Conservation (phyloP, 225 moss, liverwort and hornwort genomes). For the Pleurozium schreberi region DNA sequence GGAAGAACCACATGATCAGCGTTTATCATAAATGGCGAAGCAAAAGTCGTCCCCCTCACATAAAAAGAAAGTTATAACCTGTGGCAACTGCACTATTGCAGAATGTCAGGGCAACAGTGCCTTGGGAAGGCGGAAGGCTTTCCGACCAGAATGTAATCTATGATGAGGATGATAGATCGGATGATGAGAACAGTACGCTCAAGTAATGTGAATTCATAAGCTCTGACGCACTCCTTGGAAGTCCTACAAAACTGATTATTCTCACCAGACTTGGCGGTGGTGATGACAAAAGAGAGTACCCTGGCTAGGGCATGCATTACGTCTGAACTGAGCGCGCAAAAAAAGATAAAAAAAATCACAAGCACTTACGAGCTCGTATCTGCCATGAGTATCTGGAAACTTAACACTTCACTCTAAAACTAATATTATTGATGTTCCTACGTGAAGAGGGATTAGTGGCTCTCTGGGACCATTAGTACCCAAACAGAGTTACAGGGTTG, state of each 20-base stretch:
- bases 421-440: not conserved
- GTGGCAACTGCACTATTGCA: conserved; percentile 3
- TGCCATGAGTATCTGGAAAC: not conserved
- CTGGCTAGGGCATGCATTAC: not conserved
- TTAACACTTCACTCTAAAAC: not conserved
- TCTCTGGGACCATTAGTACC: not conserved
- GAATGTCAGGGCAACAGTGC: conserved; percentile 16
- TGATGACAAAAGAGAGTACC: not conserved
- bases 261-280: not conserved
- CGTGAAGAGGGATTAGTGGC: not conserved
- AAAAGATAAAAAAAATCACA: not conserved
- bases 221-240: not conserved
- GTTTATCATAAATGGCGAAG: not conserved
- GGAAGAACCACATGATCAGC: not conserved
- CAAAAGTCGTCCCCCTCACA: not conserved
- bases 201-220: not conserved
- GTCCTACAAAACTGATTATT: not conserved
- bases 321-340: not conserved
- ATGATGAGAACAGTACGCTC: conserved; percentile 10
- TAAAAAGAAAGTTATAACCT: not conserved
- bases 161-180: conserved; percentile 17
- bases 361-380: not conserved
- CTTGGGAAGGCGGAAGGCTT: not conserved
- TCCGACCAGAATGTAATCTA: conserved; percentile 9
- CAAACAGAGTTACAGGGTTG: not conserved